Evolutionary conservation across 345 rosid genomes (phyloP).

Genomic region (Triadica sebifera): DNA sequence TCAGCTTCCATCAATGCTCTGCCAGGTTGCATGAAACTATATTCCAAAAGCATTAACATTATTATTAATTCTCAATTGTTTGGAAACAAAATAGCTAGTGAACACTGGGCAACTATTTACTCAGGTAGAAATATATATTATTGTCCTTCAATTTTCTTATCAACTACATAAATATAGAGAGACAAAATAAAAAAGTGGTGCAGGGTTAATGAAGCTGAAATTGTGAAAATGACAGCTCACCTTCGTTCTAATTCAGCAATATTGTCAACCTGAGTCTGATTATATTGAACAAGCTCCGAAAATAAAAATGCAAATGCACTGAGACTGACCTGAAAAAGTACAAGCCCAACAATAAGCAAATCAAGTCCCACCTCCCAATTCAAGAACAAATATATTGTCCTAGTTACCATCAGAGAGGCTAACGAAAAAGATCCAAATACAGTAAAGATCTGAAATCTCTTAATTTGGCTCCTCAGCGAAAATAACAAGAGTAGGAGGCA

Average conservation of each 20-base stretch:
- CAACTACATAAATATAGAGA: background rate
- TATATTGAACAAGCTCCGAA: slow-evolving; percentile 93
- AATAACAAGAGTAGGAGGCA: background rate
- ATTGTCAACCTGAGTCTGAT: slow-evolving; percentile 95
- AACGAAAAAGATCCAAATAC: background rate
- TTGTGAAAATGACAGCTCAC: slow-evolving; percentile 29
- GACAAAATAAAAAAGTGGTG: background rate
- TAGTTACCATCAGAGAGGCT: background rate
- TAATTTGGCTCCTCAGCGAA: background rate
- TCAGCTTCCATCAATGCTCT: background rate
- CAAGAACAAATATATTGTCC: background rate
- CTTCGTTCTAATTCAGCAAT: slow-evolving; percentile 92
- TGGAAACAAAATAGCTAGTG: background rate
- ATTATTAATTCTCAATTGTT: background rate
- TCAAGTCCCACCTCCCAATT: background rate
- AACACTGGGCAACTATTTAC: background rate
- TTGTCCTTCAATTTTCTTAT: background rate
- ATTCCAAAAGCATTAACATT: background rate
- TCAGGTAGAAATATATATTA: background rate
- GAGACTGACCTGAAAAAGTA: slow-evolving; percentile 37
- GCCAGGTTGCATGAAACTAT: background rate
- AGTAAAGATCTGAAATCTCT: background rate
- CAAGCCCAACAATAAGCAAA: slow-evolving; percentile 16
- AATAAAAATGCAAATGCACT: slow-evolving; percentile 53
- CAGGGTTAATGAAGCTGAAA: background rate